Conservation (phyloP, 2,329 filamentous ascomycete species). For the Beauveria sp. region DNA sequence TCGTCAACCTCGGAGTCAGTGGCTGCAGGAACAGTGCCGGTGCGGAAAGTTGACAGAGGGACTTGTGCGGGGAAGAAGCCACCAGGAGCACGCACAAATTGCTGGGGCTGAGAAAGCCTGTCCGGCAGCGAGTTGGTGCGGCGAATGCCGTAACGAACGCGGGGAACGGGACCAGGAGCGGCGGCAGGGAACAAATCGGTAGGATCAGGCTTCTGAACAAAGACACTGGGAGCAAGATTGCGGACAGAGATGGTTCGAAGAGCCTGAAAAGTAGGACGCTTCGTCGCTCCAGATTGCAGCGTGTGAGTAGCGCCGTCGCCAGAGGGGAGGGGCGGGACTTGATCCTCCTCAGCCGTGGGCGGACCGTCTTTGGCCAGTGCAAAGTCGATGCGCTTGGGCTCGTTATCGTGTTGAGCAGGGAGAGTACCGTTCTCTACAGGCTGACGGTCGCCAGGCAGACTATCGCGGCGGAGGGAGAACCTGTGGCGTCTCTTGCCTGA, state of each 20-base stretch:
- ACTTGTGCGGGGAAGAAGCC: constrained; percentile 41
- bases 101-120: constrained; percentile 42
- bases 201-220: constrained; percentile 39
- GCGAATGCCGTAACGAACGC: constrained; percentile 57
- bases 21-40: constrained; percentile 18
- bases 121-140: constrained; percentile 69
- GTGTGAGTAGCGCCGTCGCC: neutral
- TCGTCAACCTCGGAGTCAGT: constrained; percentile 27
- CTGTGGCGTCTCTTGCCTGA: constrained; percentile 27
- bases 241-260: constrained; percentile 57
- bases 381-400: constrained; percentile 53
- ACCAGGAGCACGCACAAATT: constrained; percentile 37
- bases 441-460: constrained; percentile 20
- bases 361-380: constrained; percentile 26
- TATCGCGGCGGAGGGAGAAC: constrained; percentile 19
- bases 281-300: constrained; percentile 10
- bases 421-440: constrained; percentile 23
- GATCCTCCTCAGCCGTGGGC: neutral
- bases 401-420: constrained; percentile 23
- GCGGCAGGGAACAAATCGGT: constrained; percentile 19
- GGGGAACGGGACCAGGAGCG: constrained; percentile 40
- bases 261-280: constrained; percentile 41
- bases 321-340: neutral
- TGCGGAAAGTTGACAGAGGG: constrained; percentile 29
- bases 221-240: constrained; percentile 64